These are phyloP conservation scores for Septoria linicola DNA, from an alignment of 2,329 filamentous ascomycete species.

Conservation along the genomic window DNA sequence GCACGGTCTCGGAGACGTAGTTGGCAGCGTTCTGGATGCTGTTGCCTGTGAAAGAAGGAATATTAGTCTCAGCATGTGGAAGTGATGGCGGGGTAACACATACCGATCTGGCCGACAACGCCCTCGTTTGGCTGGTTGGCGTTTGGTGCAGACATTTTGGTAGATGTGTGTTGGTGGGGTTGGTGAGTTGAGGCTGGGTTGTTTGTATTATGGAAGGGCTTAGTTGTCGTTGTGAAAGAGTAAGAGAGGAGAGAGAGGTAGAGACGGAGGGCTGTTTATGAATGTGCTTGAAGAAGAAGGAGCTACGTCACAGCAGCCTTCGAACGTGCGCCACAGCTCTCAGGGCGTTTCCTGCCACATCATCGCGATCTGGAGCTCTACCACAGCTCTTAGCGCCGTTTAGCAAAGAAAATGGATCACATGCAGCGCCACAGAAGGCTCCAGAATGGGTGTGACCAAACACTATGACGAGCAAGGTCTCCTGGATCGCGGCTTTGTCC, in stretches of 20 bases:
- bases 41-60: conserved; percentile 32
- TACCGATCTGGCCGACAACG: conserved; percentile 42
- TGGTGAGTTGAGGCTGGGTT: conserved; percentile 13
- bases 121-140: conserved; percentile 45
- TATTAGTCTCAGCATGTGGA: neutral
- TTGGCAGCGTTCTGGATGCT: conserved; percentile 57
- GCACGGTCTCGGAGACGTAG: conserved; percentile 66
- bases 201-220: neutral
- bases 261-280: neutral
- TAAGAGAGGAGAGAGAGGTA: neutral
- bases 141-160: conserved; percentile 48
- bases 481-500: neutral
- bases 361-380: neutral
- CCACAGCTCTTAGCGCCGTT: neutral
- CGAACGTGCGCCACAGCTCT: neutral
- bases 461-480: neutral
- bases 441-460: neutral
- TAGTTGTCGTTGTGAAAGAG: neutral
- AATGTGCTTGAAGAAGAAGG: neutral
- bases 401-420: neutral
- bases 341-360: neutral
- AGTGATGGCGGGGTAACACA: neutral
- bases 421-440: neutral
- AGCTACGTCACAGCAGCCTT: neutral
- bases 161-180: conserved; percentile 10